Evolutionary conservation across 1,284 basidiomycete species (phyloP), one percentile per base, ranked within the genome.

Genomic region (Melanopsichium pennsylvanicum): DNA sequence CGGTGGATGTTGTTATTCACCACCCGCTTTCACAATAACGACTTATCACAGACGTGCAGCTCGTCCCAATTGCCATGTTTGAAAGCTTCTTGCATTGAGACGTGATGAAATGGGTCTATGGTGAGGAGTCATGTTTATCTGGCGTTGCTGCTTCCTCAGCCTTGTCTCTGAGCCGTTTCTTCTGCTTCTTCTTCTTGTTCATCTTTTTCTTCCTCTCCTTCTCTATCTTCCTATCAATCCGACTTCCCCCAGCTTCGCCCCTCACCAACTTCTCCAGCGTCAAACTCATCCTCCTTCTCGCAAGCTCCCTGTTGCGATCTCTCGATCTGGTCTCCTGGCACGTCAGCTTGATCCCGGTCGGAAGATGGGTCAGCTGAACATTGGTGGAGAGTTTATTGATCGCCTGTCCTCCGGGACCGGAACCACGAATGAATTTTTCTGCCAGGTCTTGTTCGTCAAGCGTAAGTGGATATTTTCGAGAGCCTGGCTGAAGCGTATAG

Each of bases 361-460:
- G 77, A 5, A 51, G 26, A 44, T 79, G 77, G 0, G 62, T 57
- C 8, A 79, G 68, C 33, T 71, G 66, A 6, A 78, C 76, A 25
- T 75, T 76, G 33, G 61, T 74, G 16, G 70, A 64, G 22, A 72
- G 59, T 66, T 78, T 80, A 61, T 81, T 81, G 62, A 81, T 79
- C 2, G 75, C 75, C 55, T 81, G 79, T 2, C 79, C 79, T 11
- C 79, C 79, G 0, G 75, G 73, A 0, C 79, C 79, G 0, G 68
- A 72, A 16, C 79, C 79, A 8, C 79, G 70, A n/a, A 75, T 70
- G 43, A 81, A 81, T 18, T 69, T 69, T 56, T 81, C 79, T 2
- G 56, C 32, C 1, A 81, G 57, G 18, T 81, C 48, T 13, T 43
- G 37, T 50, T 78, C 75, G 55, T 79, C 74, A 15, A 81, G 62